Conservation (phyloP, 805 yeast genomes). For the Yamadazyma olivae region DNA sequence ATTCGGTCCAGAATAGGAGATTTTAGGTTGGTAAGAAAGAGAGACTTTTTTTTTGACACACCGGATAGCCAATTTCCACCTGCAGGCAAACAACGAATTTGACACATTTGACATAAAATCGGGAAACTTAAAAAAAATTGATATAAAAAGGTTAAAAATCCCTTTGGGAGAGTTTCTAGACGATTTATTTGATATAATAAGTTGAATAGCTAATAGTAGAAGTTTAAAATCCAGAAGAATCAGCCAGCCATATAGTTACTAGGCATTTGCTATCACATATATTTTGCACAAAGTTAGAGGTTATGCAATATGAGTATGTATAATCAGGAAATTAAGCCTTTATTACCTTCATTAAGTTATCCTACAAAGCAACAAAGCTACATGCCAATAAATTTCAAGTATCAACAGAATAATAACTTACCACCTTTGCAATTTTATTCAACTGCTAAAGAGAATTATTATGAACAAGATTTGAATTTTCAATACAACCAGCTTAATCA, state of each 20-base stretch:
- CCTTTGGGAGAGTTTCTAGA: too few relatives aligned
- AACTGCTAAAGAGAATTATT: slow-evolving; percentile 2
- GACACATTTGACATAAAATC: slow-evolving; percentile 6
- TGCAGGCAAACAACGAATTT: too few relatives aligned
- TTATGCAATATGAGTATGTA: slow-evolving; percentile 3
- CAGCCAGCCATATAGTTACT: too few relatives aligned
- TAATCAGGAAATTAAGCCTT: slow-evolving; percentile 12
- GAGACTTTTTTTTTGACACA: too few relatives aligned
- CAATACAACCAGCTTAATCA: neutral
- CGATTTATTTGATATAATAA: too few relatives aligned
- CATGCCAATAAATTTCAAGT: neutral
- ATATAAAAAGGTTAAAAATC: slow-evolving; percentile 2
- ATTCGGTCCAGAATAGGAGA: too few relatives aligned
- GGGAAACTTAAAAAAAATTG: neutral
- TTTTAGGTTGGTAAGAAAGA: too few relatives aligned
- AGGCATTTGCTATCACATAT: too few relatives aligned
- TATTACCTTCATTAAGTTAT: slow-evolving; percentile 11
- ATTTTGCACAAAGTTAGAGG: too few relatives aligned
- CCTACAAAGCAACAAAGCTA: slow-evolving; percentile 1
- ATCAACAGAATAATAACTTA: neutral
- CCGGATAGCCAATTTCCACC: too few relatives aligned
- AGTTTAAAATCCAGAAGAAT: too few relatives aligned
- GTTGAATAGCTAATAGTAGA: too few relatives aligned
- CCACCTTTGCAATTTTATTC: slow-evolving; percentile 13
- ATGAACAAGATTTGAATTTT: slow-evolving; percentile 1